Conservation (phyloP, 2,329 filamentous ascomycete species). For the Rhinocladiella mackenziei region DNA sequence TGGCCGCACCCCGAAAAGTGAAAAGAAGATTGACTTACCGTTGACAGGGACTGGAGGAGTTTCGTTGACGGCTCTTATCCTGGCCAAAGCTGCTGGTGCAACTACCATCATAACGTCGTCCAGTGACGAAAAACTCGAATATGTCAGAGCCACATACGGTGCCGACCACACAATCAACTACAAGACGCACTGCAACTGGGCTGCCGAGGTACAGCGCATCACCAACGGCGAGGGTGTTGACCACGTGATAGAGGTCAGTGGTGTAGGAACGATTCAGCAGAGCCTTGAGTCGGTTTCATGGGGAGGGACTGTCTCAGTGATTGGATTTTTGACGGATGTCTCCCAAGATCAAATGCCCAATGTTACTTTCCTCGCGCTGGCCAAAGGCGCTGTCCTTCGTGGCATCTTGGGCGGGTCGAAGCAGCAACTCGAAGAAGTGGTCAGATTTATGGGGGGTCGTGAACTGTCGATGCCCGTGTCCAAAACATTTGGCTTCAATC, state of each 20-base stretch:
- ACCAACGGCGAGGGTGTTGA: slow-evolving; percentile 47
- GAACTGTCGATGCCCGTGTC: slow-evolving; percentile 39
- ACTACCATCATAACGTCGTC: slow-evolving; percentile 51
- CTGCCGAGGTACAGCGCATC: slow-evolving; percentile 41
- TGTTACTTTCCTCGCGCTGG: slow-evolving; percentile 54
- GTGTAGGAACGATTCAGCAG: slow-evolving; percentile 42
- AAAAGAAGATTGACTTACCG: slow-evolving; percentile 1
- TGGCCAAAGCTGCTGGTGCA: slow-evolving; percentile 47
- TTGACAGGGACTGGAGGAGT: slow-evolving; percentile 47
- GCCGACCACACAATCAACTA: slow-evolving; percentile 51
- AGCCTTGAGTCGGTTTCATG: slow-evolving; percentile 44
- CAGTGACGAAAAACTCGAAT: slow-evolving; percentile 46
- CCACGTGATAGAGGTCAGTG: slow-evolving; percentile 41
- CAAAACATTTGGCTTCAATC: slow-evolving; percentile 36
- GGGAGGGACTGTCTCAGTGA: slow-evolving; percentile 42
- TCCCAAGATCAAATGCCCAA: slow-evolving; percentile 46
- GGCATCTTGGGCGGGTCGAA: slow-evolving; percentile 61
- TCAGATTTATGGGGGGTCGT: slow-evolving; percentile 42
- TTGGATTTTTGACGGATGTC: slow-evolving; percentile 17
- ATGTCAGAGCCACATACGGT: slow-evolving; percentile 37
- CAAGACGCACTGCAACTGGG: slow-evolving; percentile 45
- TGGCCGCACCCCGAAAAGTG: slow-evolving; percentile 1
- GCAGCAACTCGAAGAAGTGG: slow-evolving; percentile 46
- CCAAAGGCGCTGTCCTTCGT: slow-evolving; percentile 51
- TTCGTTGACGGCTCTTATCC: slow-evolving; percentile 43